Base-by-base conservation (phyloP, 768 basidiomycete genomes). In the Rhodotorula paludigena region DNA sequence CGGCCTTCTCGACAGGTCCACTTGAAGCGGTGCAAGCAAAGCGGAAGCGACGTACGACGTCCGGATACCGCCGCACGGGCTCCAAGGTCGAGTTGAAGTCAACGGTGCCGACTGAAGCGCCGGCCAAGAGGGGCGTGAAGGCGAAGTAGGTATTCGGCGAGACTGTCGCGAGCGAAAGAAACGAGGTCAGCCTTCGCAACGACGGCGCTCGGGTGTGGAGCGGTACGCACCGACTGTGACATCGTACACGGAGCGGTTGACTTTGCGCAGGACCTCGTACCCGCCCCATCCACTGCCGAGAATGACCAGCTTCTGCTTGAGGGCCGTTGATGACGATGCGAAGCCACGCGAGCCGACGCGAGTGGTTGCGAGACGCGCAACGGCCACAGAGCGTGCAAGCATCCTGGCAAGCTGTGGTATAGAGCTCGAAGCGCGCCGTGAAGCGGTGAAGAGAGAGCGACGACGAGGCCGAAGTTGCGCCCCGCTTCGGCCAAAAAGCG, bases 61-160 rank as follows among this genome's bases (percentile, higher is more conserved):
- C 41, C 2, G 71, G 64, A 53, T 74, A 76, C 1, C 73, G 68
- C 20, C 87, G 73, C 57, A 90, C 89, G 2, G 89, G 85, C 77
- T 92, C 90, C 41, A 90, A 81, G 0, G 89, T 87, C 73, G 87
- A 86, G 33, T 89, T 81, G 75, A 87, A 90, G 71, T 91, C 89
- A 54, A 93, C 80, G 11, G 90, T 91, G 5, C 91, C 91, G 33
- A 90, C 89, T 7, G 89, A 84, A 64, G 87, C 84, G 84, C 85
- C 81, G 0, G 75, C 71, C n/a, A 74, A 64, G 3, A 76, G 64
- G 2, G 75, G 73, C 5, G 73, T 74, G 63, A 74, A 73, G 36
- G 69, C 66, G 39, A 74, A 73, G 60, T 72, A 68, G 5, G 64
- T 61, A 14, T 68, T 66, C 16, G 71, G 72, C 8, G 66, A 70